Evolutionary conservation across 2,329 filamentous ascomycete species (phyloP), one percentile per base, ranked within the genome.

Genomic region (Aspergillus clavatus): DNA sequence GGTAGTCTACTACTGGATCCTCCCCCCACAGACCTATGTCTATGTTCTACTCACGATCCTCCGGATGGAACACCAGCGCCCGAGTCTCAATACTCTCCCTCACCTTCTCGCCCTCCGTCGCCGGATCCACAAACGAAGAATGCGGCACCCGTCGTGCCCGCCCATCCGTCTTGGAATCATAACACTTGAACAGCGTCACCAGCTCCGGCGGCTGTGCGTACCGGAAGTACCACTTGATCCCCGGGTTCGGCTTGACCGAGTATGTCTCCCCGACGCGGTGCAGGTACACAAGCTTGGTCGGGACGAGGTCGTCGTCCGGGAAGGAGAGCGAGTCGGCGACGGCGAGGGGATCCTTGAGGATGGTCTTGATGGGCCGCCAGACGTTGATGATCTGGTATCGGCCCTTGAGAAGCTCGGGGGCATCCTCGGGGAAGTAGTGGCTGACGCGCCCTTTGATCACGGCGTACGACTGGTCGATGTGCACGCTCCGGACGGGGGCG

Each of bases 181-280:
- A 83, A 55, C 78, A 81, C 60, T 83, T 83, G 62, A 83, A 79
- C 35, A 83, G 55, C 3, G 79, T 68, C 3, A 78, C 74, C 64
- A 83, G 72, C 3, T 75, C 68, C 0, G 78, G 77, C 0, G 66
- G 70, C 56, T 81, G 72, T 1, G 68, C 69, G 38, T 69, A 69
- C 48, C 76, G 69, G 59, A 78, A 81, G 57, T 73, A 76, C 78
- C 78, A 81, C 55, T 63, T 67, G 29, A 79, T 75, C 2, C 52
- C 44, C 0, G 58, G 52, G 46, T 70, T 68, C 41, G 74, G 53
- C n/a, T 63, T 65, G 2, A 78, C 72, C 0, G 58, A 51, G 48
- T 72, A 75, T 8, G 75, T 79, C 65, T 78, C 75, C 11, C 77
- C 77, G 24, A 63, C 60, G 3, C 76, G 70, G 43, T 72, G 65